phyloP scores from a whole-genome alignment of 805 yeast genomes.

The Starmerella davenportii region DNA sequence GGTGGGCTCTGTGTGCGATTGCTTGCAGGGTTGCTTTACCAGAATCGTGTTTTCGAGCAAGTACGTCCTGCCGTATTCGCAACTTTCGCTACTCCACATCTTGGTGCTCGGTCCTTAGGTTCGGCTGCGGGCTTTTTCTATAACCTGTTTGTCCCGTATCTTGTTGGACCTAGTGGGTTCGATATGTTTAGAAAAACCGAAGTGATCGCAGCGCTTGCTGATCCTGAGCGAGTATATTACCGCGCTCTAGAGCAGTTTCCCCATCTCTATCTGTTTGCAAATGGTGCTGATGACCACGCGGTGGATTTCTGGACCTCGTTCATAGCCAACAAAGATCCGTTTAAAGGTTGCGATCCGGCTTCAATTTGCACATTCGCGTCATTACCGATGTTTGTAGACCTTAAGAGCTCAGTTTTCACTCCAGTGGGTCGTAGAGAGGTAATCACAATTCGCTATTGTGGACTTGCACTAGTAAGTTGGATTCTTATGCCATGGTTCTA shows the following conservation, averaged over 20 bases:
- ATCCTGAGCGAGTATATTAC: conserved; percentile 31
- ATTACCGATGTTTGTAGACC: background rate
- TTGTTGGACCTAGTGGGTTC: conserved; percentile 50
- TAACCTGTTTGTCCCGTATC: conserved; percentile 35
- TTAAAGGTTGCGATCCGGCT: conserved; percentile 24
- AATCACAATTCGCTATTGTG: no score
- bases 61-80: conserved; percentile 46
- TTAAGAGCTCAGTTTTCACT: background rate
- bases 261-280: conserved; percentile 46
- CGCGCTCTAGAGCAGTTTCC: conserved; percentile 42
- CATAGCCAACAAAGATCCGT: conserved; percentile 58
- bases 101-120: conserved; percentile 27
- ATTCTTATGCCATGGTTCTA: conserved; percentile 1
- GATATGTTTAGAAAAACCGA: conserved; percentile 43
- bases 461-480: background rate
- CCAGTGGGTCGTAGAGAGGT: background rate
- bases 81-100: conserved; percentile 65
- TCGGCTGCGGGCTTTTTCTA: conserved; percentile 23
- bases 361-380: background rate
- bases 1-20: conserved; percentile 75
- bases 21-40: conserved; percentile 47
- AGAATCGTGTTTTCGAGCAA: conserved; percentile 33
- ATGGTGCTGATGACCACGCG: conserved; percentile 63
- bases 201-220: conserved; percentile 35
- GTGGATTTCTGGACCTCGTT: conserved; percentile 76